Evolutionary conservation across 108 stramenopile genomes (phyloP).

Genomic region (Nitzschia putrida): DNA sequence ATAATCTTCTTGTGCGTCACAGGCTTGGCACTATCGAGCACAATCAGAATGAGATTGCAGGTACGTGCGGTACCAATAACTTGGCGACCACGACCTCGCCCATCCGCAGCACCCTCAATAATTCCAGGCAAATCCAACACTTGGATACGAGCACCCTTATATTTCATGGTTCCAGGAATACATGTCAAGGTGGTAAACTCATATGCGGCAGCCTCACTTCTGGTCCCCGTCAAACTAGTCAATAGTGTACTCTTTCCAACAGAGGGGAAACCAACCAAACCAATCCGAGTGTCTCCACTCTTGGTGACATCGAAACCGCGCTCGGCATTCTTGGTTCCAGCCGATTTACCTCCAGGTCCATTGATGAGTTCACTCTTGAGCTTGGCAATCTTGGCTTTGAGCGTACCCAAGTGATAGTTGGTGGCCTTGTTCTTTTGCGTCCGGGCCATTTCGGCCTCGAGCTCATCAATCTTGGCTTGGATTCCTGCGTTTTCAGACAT

Average conservation of each 20-base stretch:
- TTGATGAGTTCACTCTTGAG: conserved; percentile 84
- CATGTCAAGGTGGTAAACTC: conserved; percentile 99
- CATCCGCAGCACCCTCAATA: conserved; percentile 99
- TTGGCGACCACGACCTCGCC: conserved; percentile 96
- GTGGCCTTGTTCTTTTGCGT: conserved; percentile 86
- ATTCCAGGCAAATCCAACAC: conserved; percentile 98
- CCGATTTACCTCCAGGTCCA: conserved; percentile 81
- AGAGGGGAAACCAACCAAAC: conserved; percentile 96
- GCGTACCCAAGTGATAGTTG: conserved; percentile 89
- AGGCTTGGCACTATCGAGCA: conserved; percentile 93
- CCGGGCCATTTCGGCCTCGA: conserved; percentile 97
- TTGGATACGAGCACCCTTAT: conserved; percentile 97
- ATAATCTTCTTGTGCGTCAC: conserved; percentile 98
- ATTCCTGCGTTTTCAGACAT: conserved; percentile 49
- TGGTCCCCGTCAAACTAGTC: conserved; percentile 93
- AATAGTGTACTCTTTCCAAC: conserved; percentile 97
- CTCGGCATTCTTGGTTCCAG: conserved; percentile 92
- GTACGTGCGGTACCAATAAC: conserved; percentile 95
- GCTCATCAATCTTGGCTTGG: conserved; percentile 70
- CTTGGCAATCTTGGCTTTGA: conserved; percentile 99
- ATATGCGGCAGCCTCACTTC: conserved; percentile 93
- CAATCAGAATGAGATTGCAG: conserved; percentile 95
- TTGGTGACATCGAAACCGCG: conserved; percentile 97
- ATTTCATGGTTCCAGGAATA: conserved; percentile 98
- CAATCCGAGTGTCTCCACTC: conserved; percentile 96